A percentile compares a stretch with the other conserved stretches of the same genome.
These are phyloP conservation scores for Cordyceps cicadae DNA, from an alignment of 2,329 filamentous ascomycete genomes.

Conservation along the genomic window DNA sequence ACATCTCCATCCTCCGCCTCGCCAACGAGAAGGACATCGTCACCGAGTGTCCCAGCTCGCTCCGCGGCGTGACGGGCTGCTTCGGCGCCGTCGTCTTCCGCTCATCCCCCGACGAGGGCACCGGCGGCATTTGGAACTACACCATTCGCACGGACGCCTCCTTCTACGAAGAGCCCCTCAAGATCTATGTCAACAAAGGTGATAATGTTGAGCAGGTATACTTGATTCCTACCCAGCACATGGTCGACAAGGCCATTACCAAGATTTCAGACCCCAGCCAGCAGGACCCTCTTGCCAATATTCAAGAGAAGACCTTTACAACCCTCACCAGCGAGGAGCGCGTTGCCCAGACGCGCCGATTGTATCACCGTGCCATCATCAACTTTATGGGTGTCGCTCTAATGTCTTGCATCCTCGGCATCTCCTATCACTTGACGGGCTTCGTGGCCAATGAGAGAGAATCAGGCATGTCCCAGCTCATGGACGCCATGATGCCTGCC, in stretches of 20 bases:
- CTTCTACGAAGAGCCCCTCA: conserved; percentile 46
- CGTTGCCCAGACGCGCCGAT: conserved; percentile 52
- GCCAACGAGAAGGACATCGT: conserved; percentile 49
- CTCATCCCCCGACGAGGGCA: conserved; percentile 65
- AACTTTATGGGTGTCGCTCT: conserved; percentile 72
- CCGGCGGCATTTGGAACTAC: conserved; percentile 70
- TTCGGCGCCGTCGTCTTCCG: conserved; percentile 68
- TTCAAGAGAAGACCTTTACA: conserved; percentile 68
- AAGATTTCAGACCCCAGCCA: conserved; percentile 36
- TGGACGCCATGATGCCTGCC: conserved; percentile 88
- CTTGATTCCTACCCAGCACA: conserved; percentile 67
- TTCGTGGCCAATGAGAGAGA: conserved; percentile 81
- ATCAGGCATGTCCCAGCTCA: conserved; percentile 75
- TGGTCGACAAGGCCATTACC: conserved; percentile 67
- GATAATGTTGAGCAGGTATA: conserved; percentile 73
- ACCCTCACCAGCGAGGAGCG: conserved; percentile 60
- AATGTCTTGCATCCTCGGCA: conserved; percentile 68
- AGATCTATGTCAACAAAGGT: conserved; percentile 54
- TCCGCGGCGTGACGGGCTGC: conserved; percentile 61
- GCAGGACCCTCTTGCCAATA: conserved; percentile 27
- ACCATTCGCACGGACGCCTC: conserved; percentile 69
- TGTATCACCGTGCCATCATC: conserved; percentile 65
- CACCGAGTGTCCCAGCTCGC: conserved; percentile 52
- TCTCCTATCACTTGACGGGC: conserved; percentile 81
- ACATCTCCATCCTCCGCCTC: conserved; percentile 48